These are phyloP conservation scores for Platanthera zijinensis DNA, from an alignment of 106 monocot species.

Conservation along the genomic window DNA sequence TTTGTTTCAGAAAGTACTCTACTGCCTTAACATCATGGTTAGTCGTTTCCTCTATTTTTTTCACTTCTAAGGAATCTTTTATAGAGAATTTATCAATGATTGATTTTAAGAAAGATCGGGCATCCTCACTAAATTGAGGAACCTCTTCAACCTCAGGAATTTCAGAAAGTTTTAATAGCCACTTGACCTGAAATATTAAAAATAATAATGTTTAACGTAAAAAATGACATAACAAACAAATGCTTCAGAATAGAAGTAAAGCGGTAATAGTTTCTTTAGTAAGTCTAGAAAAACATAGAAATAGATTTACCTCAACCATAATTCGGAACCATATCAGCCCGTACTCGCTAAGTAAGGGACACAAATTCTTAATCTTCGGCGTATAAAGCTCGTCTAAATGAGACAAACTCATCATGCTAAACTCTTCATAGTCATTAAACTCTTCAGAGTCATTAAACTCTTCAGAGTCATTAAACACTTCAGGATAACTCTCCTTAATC, in stretches of 20 bases:
- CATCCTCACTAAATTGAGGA: constrained; percentile 59
- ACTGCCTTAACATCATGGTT: constrained; percentile 98
- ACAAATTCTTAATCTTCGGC: constrained; percentile 46
- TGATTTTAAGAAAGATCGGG: constrained; percentile 50
- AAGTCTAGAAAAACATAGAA: not conserved
- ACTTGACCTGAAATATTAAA: constrained; percentile 55
- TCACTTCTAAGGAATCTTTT: constrained; percentile 73
- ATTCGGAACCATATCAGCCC: constrained; percentile 76
- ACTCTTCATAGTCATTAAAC: not conserved
- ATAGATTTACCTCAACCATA: constrained; percentile 65
- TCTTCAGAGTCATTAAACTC: too few species aligned
- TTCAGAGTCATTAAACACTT: constrained; percentile 15
- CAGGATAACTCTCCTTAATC: not conserved
- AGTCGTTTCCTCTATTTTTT: constrained; percentile 83
- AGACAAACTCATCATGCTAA: constrained; percentile 58
- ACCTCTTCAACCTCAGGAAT: constrained; percentile 76
- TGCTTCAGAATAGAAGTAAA: too few species aligned
- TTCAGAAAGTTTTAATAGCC: constrained; percentile 80
- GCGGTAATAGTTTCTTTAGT: not conserved
- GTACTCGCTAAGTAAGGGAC: constrained; percentile 73
- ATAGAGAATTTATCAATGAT: constrained; percentile 51
- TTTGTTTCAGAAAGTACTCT: constrained; percentile 87
- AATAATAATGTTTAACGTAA: not conserved
- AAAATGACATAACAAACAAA: not conserved
- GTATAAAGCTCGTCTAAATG: constrained; percentile 79